Evolutionary conservation across 306 rosid species (phyloP), one percentile per base, ranked within the genome.

Genomic region (Ormosia emarginata): DNA sequence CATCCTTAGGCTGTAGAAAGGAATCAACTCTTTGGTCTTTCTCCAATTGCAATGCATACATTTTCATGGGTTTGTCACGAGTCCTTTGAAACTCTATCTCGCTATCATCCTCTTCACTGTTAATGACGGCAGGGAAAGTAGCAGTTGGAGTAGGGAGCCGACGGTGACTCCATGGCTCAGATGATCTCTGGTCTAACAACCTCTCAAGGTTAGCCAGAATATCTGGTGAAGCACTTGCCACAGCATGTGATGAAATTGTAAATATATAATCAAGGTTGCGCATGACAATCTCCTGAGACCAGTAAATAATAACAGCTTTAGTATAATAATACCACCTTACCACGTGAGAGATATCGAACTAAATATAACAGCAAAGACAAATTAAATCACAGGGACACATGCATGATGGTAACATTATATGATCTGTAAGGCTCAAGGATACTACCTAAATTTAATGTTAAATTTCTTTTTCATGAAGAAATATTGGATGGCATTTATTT

Each of bases 111-210:
- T 90, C 99, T 87, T 93, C 99, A 71, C 95, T 93, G 67, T 92
- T 79, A 52, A 93, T 83, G 75, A 93, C 77, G 66, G 92, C 98
- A 50, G 96, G 98, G 58, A 90, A 88, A 72, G 97, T 92, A 56
- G 99, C 98, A 55, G 99, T 95, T 37, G 93, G 94, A 58, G 95
- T 90, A 52, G 99, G 99, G 68, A 93, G 90, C 46, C 91, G 89
- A 66, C 92, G 97, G 85, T 93, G 84, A 83, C 95, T 89, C 98
- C 99, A 93, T 5, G 94, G 87, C 85, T 93, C 98, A 34, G 94
- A 95, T 77, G 99, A 95, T 82, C 90, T 91, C 74, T 77, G 86
- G 83, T 93, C 99, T 73, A 95, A 85, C 55, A 79, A 67, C 50
- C 67, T 90, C 85, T 95, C 99, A 2, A 95, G 99, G 80, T 83